Evolutionary conservation across 1,284 basidiomycete species (phyloP).

Genomic region (Tausonia pullulans): DNA sequence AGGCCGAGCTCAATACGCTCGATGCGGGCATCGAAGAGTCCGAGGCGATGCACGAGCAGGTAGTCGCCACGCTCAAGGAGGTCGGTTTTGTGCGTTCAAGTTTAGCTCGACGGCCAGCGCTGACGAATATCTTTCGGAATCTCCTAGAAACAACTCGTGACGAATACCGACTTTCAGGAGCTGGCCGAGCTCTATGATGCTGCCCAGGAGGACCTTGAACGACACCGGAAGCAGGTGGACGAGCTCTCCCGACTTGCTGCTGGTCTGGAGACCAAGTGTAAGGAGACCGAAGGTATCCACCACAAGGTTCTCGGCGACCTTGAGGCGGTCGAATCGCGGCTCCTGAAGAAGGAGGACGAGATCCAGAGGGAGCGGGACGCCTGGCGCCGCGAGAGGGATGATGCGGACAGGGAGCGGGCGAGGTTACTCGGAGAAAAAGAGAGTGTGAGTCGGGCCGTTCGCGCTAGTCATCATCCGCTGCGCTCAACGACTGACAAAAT

Average conservation of each 20-base stretch:
- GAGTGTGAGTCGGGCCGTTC: slow-evolving; percentile 20
- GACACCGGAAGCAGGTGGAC: slow-evolving; percentile 40
- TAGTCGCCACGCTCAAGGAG: slow-evolving; percentile 65
- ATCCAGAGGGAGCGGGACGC: slow-evolving; percentile 28
- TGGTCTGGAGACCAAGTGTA: slow-evolving; percentile 25
- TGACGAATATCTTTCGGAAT: not conserved
- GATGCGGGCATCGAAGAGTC: slow-evolving; percentile 54
- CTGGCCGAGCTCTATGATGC: slow-evolving; percentile 23
- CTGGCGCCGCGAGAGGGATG: slow-evolving; percentile 33
- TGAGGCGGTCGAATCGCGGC: slow-evolving; percentile 57
- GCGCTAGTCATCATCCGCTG: too few relatives aligned
- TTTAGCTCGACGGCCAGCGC: slow-evolving; percentile 16
- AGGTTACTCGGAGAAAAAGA: slow-evolving; percentile 35
- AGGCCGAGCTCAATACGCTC: slow-evolving; percentile 36
- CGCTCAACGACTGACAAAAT: too few relatives aligned
- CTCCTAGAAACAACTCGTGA: slow-evolving; percentile 20
- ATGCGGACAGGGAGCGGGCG: slow-evolving; percentile 27
- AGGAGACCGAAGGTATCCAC: slow-evolving; percentile 19
- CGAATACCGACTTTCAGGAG: slow-evolving; percentile 23
- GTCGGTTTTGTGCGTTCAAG: slow-evolving; percentile 35
- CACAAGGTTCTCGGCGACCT: slow-evolving; percentile 33
- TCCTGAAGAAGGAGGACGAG: slow-evolving; percentile 43
- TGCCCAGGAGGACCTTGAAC: slow-evolving; percentile 23
- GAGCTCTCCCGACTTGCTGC: slow-evolving; percentile 57
- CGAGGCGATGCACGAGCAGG: slow-evolving; percentile 56